phyloP scores from a whole-genome alignment of 768 basidiomycete genomes.

The Ramaria sp. region DNA sequence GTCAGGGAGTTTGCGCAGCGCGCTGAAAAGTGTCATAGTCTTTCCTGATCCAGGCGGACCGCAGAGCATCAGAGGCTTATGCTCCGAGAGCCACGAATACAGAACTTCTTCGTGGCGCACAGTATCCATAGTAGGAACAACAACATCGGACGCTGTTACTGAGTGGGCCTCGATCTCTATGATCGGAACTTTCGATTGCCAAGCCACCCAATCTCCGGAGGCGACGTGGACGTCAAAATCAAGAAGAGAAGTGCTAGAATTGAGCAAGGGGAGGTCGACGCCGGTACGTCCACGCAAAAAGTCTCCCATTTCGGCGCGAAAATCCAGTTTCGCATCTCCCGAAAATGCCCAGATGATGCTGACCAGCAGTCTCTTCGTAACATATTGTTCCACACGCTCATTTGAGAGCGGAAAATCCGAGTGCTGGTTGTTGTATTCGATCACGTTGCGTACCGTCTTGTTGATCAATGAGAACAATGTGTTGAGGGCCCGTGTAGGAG shows the following conservation, averaged over 20 bases:
- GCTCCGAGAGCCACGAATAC: conserved; percentile 97
- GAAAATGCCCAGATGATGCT: conserved; percentile 97
- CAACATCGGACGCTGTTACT: conserved; percentile 91
- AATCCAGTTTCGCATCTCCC: conserved; percentile 87
- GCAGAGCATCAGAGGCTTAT: conserved; percentile 96
- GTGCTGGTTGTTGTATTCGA: conserved; percentile 93
- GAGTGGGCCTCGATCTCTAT: conserved; percentile 97
- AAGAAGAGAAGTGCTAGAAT: conserved; percentile 73
- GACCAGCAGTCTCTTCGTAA: conserved; percentile 80
- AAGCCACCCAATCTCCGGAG: conserved; percentile 80
- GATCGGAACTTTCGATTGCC: conserved; percentile 86
- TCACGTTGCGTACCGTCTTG: conserved; percentile 86
- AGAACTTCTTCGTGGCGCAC: conserved; percentile 97
- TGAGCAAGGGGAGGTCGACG: conserved; percentile 76
- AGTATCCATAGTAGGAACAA: conserved; percentile 97
- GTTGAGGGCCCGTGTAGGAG: conserved; percentile 78
- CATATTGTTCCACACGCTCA: conserved; percentile 85
- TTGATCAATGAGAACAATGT: conserved; percentile 96
- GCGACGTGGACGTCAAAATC: conserved; percentile 90
- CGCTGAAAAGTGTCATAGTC: conserved; percentile 99
- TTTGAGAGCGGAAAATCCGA: conserved; percentile 82
- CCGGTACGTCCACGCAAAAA: conserved; percentile 78
- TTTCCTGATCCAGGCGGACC: conserved; percentile 99
- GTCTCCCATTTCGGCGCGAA: conserved; percentile 83
- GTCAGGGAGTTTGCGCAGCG: conserved; percentile 91